Evolutionary conservation across 768 basidiomycete genomes (phyloP).

Genomic region (Hemileccinum rubropunctum): DNA sequence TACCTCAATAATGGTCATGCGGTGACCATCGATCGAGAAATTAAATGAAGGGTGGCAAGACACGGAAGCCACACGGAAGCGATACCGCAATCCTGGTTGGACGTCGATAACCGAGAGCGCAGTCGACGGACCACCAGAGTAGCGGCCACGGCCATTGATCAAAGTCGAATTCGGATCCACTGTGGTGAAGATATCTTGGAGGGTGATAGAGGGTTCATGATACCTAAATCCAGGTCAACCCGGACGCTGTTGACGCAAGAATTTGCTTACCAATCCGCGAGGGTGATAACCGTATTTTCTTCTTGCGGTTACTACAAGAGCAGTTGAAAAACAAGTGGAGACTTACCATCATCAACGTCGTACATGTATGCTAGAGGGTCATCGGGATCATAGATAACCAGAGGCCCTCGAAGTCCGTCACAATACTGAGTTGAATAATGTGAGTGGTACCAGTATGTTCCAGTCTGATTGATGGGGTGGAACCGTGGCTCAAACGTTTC

Average conservation of each 20-base stretch:
- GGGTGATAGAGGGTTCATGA: constrained; percentile 26
- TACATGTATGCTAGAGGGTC: neutral
- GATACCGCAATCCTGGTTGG: constrained; percentile 39
- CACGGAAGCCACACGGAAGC: constrained; percentile 48
- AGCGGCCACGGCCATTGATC: constrained; percentile 50
- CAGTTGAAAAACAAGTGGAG: neutral
- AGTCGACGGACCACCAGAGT: constrained; percentile 35
- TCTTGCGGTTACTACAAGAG: neutral
- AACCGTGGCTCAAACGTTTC: constrained; percentile 39
- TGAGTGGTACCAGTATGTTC: constrained; percentile 1
- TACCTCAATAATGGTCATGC: constrained; percentile 47
- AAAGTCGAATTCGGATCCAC: constrained; percentile 38
- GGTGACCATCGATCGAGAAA: constrained; percentile 43
- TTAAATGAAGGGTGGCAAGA: constrained; percentile 42
- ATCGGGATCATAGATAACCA: neutral
- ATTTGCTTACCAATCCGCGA: neutral
- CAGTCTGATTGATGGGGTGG: constrained; percentile 18
- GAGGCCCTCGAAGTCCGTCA: neutral
- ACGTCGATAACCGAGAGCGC: constrained; percentile 45
- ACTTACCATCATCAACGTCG: neutral
- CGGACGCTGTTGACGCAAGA: neutral
- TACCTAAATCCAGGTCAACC: constrained; percentile 28
- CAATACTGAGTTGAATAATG: constrained; percentile 1
- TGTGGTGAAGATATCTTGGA: constrained; percentile 7
- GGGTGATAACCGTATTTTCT: neutral